phyloP scores from a whole-genome alignment of 345 rosid species.

The Salix koriyanagi region DNA sequence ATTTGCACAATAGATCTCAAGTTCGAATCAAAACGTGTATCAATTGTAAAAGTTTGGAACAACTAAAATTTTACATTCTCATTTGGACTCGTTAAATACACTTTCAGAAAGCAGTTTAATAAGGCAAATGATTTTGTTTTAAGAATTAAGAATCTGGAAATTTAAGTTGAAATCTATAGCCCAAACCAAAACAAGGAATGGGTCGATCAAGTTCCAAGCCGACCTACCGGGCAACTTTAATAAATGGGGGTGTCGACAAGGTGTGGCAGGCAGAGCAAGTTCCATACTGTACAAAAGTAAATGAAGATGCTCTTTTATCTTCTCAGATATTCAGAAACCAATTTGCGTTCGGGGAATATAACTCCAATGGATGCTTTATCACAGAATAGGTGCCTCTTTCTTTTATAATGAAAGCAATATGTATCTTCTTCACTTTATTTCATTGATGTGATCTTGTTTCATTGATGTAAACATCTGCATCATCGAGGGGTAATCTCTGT shows the following conservation, averaged over 20 bases:
- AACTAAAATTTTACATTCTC: too few relatives aligned
- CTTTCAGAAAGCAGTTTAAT: neutral
- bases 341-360: neutral
- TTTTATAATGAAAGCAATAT: neutral
- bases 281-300: neutral
- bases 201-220: too few relatives aligned
- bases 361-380: neutral
- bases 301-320: neutral
- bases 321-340: neutral
- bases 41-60: rapidly evolving
- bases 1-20: rapidly evolving
- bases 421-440: neutral
- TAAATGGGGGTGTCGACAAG: too few relatives aligned
- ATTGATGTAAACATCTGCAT: neutral
- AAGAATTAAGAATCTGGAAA: neutral
- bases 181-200: too few relatives aligned
- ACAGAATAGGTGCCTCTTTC: neutral
- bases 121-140: neutral
- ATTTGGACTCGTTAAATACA: too few relatives aligned
- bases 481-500: neutral
- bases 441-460: neutral
- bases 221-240: too few relatives aligned
- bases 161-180: neutral
- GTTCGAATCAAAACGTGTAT: rapidly evolving
- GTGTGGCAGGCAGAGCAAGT: neutral